Percentiles rank a stretch among this genome's conserved stretches.
Evolutionary conservation across 2,329 filamentous ascomycete genomes (phyloP).

Genomic region (Fusarium dimerum): DNA sequence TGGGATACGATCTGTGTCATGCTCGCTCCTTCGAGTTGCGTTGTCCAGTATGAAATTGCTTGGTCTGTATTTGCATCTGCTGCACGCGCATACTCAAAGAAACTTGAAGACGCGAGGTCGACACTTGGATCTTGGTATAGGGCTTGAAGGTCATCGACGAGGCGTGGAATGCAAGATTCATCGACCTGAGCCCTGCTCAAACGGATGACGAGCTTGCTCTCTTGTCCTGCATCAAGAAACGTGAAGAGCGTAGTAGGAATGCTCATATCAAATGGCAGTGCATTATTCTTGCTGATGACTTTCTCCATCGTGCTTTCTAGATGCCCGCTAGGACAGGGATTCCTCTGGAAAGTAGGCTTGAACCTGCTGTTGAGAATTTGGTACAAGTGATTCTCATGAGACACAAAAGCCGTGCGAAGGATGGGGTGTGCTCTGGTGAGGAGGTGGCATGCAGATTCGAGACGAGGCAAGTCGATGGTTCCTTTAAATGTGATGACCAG

Average conservation of each 20-base stretch:
- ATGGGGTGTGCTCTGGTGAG: slow-evolving; percentile 50
- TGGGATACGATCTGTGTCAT: slow-evolving; percentile 50
- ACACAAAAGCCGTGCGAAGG: slow-evolving; percentile 55
- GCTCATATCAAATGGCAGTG: slow-evolving; percentile 40
- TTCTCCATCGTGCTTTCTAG: slow-evolving; percentile 42
- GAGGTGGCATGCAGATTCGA: slow-evolving; percentile 48
- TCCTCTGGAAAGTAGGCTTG: slow-evolving; percentile 44
- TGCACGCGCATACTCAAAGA: slow-evolving; percentile 50
- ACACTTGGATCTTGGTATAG: slow-evolving; percentile 43
- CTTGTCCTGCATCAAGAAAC: slow-evolving; percentile 50
- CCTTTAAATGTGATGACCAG: slow-evolving; percentile 51
- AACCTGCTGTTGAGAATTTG: slow-evolving; percentile 49
- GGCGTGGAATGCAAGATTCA: slow-evolving; percentile 44
- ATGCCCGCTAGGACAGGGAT: slow-evolving; percentile 42
- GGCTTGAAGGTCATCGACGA: slow-evolving; percentile 50
- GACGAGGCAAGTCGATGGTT: slow-evolving; percentile 40
- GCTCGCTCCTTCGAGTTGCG: slow-evolving; percentile 44
- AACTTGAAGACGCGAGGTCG: slow-evolving; percentile 42
- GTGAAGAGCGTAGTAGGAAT: slow-evolving; percentile 51
- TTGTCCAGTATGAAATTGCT: slow-evolving; percentile 47
- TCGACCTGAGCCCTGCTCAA: slow-evolving; percentile 53
- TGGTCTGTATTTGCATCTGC: slow-evolving; percentile 39
- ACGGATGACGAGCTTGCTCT: slow-evolving; percentile 48
- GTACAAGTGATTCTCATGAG: slow-evolving; percentile 47
- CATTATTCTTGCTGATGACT: slow-evolving; percentile 45